Evolutionary conservation across 1,284 basidiomycete species (phyloP), one percentile per base, ranked within the genome.

Genomic region (Irpex lacteus): DNA sequence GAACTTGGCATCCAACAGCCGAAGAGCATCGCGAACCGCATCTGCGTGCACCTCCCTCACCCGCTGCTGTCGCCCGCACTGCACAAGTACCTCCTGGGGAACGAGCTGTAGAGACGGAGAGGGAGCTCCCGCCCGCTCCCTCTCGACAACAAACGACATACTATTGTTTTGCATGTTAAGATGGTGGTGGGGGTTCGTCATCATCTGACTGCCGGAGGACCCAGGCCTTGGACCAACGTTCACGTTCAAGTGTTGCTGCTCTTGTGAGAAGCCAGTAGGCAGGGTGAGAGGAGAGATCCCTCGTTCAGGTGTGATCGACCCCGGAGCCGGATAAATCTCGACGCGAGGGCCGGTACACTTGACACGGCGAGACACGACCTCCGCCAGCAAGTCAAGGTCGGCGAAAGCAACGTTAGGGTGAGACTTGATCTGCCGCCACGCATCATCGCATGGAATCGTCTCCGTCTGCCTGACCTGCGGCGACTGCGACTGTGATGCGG

Each of bases 331-430:
- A 15, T 85, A 85, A 59, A 92, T 81, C 60, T 88, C 81, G 50
- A 93, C 83, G 52, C 83, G 82, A 15, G 92, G 89, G 7, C 92
- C 92, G 0, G 82, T 84, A 71, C 92, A 95, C 72, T 87, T 89
- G 37, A 91, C 90, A 54, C 91, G 83, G 57, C 92, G 87, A 1
- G 92, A 90, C 21, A 96, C 94, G 37, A 96, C 94, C 67, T 95
- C 93, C 1, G 94, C 94, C 55, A 96, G 83, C 47, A 95, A 81
- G 0, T 87, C 80, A 56, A 96, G 80, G 72, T 95, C 92, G 11
- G 92, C 85, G 73, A 94, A 95, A 53, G 87, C 85, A 60, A 91
- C 88, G 68, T 95, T 95, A 1, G 94, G 94, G 77, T 96, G 94
- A 2, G 89, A 88, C 78, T 96, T 96, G 68, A 96, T 80, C 67